Evolutionary conservation across 140 eudicot species (phyloP), one percentile per base, ranked within the genome.

Genomic region (Artemisia princeps): DNA sequence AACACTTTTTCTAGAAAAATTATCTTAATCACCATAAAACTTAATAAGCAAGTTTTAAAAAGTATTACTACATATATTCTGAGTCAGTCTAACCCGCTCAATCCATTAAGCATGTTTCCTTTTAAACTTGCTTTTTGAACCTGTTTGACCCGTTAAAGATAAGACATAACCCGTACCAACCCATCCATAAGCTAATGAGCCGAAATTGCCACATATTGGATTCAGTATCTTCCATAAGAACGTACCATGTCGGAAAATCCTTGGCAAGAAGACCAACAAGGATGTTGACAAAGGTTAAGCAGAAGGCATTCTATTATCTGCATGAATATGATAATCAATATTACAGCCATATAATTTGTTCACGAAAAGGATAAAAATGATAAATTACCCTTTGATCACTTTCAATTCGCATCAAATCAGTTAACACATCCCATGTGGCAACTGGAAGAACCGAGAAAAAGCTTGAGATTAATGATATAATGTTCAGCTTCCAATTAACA

Each of bases 361-460:
- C 26, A 55, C 23, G n/a, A 4, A 59, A 40, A 30, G 16, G 12
- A 58, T 65, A 20, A 58, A 23, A 12, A 49, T 3, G 50, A n/a
- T 28, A 16, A 68, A 33, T 28, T 84, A 94, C 96, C 84, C 73
- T 84, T 62, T 78, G 86, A 77, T 86, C 79, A 60, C 77, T 78
- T 82, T 94, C 99, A 68, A 59, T 79, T 46, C 28, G 83, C 63
- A 76, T 51, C 23, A 88, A 77, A 51, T 76, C 74, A 65, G 80
- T 86, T 79, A 94, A 74, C 71, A 74, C 78, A 71, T 88, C 94
- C 96, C 99, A 94, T 51, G 99, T 77, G 77, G 79, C 75, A 44
- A 50, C 72, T 30, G 99, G 99, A 64, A 80, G 80, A 68, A 88
- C 87, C 3, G 82, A 23, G 68, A 94, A 94, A 78, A 86, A 86